Percentiles rank a stretch among this genome's conserved stretches.
Evolutionary conservation across 2,329 filamentous ascomycete species (phyloP).

Genomic region (Stenocarpella maydis): DNA sequence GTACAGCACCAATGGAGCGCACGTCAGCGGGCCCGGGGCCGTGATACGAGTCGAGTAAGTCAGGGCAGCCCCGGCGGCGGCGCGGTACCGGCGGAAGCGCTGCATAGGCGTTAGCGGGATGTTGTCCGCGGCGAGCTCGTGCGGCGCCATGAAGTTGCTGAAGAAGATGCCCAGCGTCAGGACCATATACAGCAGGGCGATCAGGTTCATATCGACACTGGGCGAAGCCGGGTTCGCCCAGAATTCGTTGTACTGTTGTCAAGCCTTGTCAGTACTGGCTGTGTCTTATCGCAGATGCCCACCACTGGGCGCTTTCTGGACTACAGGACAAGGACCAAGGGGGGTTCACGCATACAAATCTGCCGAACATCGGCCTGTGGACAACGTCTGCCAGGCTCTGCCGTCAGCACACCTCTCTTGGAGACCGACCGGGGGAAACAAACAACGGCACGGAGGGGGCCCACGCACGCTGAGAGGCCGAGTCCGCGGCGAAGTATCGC

Average conservation of each 20-base stretch:
- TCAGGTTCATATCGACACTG: slow-evolving; percentile 52
- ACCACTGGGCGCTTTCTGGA: neutral
- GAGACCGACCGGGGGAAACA: neutral
- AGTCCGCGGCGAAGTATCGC: slow-evolving; percentile 62
- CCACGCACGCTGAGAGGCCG: slow-evolving; percentile 58
- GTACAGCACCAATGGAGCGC: slow-evolving; percentile 61
- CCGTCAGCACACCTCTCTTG: slow-evolving; percentile 27
- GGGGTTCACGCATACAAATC: slow-evolving; percentile 46
- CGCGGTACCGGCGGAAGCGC: slow-evolving; percentile 57
- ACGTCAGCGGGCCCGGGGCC: slow-evolving; percentile 55
- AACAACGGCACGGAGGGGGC: neutral
- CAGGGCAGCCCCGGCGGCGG: slow-evolving; percentile 60
- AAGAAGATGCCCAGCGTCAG: slow-evolving; percentile 54
- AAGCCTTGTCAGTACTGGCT: slow-evolving; percentile 7
- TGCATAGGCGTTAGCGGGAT: slow-evolving; percentile 51
- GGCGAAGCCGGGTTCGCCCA: slow-evolving; percentile 52
- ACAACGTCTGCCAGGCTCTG: slow-evolving; percentile 53
- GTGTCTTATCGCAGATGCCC: no score
- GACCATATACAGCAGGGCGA: slow-evolving; percentile 60
- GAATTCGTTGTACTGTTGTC: slow-evolving; percentile 56
- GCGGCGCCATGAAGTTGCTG: slow-evolving; percentile 52
- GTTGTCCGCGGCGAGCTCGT: slow-evolving; percentile 55
- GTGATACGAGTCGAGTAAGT: slow-evolving; percentile 57
- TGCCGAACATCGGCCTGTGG: slow-evolving; percentile 61
- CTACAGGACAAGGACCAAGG: neutral